phyloP scores from a whole-genome alignment of 768 basidiomycete species.

The Chlorophyllum brunneum region DNA sequence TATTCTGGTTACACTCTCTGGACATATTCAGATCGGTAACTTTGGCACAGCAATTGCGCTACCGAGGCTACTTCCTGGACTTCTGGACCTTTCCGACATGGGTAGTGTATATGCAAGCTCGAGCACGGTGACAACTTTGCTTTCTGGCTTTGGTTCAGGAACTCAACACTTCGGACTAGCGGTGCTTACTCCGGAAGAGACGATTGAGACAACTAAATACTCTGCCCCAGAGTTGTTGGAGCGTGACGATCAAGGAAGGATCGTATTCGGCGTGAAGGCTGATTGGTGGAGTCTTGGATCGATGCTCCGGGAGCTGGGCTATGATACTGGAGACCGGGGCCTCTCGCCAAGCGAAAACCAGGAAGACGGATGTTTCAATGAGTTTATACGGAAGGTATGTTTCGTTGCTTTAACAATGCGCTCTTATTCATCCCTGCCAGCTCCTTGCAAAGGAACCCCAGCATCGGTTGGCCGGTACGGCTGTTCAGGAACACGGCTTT shows the following conservation, averaged over 20 bases:
- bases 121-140: background rate
- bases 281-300: constrained; percentile 37
- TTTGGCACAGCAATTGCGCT: constrained; percentile 50
- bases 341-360: background rate
- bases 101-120: background rate
- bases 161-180: constrained; percentile 14
- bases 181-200: constrained; percentile 20
- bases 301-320: constrained; percentile 27
- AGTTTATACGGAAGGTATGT: constrained; percentile 24
- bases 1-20: constrained; percentile 47
- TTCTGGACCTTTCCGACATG: constrained; percentile 1
- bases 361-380: constrained; percentile 10
- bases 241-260: constrained; percentile 19
- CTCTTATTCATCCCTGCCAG: constrained; percentile 13
- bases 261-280: constrained; percentile 28
- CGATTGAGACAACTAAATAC: constrained; percentile 30
- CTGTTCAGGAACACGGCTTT: constrained; percentile 25
- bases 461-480: constrained; percentile 24
- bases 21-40: constrained; percentile 55
- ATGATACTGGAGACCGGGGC: constrained; percentile 22
- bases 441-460: constrained; percentile 23
- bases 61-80: constrained; percentile 12
- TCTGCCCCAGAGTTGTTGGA: constrained; percentile 32
- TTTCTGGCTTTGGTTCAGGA: background rate
- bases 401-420: background rate